phyloP scores from a whole-genome alignment of 805 yeast genomes.

The Geotrichum ghanense region DNA sequence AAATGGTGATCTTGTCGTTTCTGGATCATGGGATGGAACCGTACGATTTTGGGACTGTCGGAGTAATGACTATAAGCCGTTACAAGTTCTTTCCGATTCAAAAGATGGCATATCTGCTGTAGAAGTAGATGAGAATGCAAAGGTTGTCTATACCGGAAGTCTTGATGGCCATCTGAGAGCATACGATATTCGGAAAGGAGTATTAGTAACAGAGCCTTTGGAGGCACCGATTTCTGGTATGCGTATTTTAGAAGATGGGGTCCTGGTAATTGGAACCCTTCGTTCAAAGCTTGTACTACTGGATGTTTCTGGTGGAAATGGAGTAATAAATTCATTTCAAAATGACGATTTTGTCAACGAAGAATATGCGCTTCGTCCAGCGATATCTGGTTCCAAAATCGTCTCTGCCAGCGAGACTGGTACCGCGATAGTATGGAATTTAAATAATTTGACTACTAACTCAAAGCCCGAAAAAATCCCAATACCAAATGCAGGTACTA shows the following conservation, averaged over 20 bases:
- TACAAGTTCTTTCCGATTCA: constrained; percentile 27
- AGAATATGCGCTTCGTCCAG: not conserved
- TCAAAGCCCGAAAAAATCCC: not conserved
- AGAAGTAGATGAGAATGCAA: constrained; percentile 9
- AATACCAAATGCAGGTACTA: not conserved
- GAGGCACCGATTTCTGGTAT: not conserved
- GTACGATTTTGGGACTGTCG: constrained; percentile 26
- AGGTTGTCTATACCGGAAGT: constrained; percentile 20
- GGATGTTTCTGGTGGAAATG: not conserved
- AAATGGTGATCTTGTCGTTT: constrained; percentile 19
- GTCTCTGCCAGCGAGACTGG: not conserved
- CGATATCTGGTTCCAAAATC: not conserved
- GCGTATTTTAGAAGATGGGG: not conserved
- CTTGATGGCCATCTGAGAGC: constrained; percentile 23
- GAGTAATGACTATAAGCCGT: constrained; percentile 19
- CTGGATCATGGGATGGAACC: constrained; percentile 23
- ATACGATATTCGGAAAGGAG: constrained; percentile 24
- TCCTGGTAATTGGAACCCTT: not conserved
- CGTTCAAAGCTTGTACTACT: not conserved
- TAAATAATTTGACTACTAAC: not conserved
- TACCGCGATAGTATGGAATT: not conserved
- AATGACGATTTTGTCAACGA: constrained; percentile 1
- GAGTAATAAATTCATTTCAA: not conserved
- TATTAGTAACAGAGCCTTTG: not conserved
- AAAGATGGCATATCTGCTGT: constrained; percentile 24